Percentiles rank a stretch among this genome's conserved stretches.
These are phyloP conservation scores for Russula brevipes DNA, from an alignment of 768 basidiomycete species.

Conservation along the genomic window DNA sequence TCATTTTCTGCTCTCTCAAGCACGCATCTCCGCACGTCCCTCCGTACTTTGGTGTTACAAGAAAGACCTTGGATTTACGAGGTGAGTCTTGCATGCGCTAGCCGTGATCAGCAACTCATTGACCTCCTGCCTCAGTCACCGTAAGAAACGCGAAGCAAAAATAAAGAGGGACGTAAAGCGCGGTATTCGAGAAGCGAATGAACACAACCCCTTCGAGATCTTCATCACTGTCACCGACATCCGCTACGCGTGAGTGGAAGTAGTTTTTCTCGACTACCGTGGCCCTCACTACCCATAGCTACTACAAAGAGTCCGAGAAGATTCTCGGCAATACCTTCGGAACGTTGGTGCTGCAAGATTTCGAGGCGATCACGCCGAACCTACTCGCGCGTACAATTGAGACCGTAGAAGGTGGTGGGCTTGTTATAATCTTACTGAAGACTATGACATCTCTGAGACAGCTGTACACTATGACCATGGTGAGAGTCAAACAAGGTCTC, in stretches of 20 bases:
- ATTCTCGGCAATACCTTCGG: slow-evolving; percentile 97
- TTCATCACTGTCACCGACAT: slow-evolving; percentile 99
- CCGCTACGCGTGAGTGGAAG: slow-evolving; percentile 75
- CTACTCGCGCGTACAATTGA: slow-evolving; percentile 94
- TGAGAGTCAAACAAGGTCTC: slow-evolving; percentile 26
- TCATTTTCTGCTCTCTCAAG: slow-evolving; percentile 91
- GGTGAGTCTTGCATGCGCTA: slow-evolving; percentile 40
- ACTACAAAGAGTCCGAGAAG: slow-evolving; percentile 97
- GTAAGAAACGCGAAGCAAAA: slow-evolving; percentile 95
- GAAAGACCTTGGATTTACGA: slow-evolving; percentile 95
- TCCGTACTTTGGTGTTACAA: slow-evolving; percentile 99
- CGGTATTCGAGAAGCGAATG: slow-evolving; percentile 88
- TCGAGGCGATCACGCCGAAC: slow-evolving; percentile 97
- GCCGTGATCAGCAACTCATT: background rate
- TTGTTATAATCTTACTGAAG: slow-evolving; percentile 85
- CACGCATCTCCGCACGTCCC: slow-evolving; percentile 80
- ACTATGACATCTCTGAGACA: slow-evolving; percentile 92
- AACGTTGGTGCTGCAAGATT: slow-evolving; percentile 95
- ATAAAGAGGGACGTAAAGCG: slow-evolving; percentile 95
- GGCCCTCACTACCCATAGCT: slow-evolving; percentile 35
- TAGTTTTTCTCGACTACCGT: background rate
- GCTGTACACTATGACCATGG: slow-evolving; percentile 86
- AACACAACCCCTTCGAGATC: slow-evolving; percentile 96
- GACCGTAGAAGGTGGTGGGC: slow-evolving; percentile 93
- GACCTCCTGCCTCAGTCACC: slow-evolving; percentile 52